Evolutionary conservation across 805 yeast genomes (phyloP), one percentile per base, ranked within the genome.

Genomic region (Starmera amethionina): DNA sequence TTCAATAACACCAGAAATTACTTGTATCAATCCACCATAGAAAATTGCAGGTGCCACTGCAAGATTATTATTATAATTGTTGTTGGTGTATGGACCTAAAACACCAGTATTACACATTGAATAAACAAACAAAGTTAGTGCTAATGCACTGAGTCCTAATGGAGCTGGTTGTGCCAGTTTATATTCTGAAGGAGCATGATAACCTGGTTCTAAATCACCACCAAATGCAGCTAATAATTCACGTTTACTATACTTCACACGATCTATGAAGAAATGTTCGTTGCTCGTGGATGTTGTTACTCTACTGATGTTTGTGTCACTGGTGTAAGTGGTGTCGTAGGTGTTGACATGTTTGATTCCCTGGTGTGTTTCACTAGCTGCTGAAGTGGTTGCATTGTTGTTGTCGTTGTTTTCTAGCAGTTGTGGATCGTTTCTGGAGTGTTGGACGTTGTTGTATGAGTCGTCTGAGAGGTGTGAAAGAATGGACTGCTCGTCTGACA

Each of bases 171-270:
- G 77, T 40, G 74, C 84, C 55, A 68, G 67, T 42, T 63, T 64
- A 50, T 77, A 72, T 8, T 60, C 52, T 14, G 84, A 72, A 10
- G 69, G 65, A 22, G 63, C 58, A 13, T 67, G 50, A 46, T 60
- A 43, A 60, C 80, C 84, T 12, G 86, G 81, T 46, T 72, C 76
- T 54, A 80, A 58, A n/a, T 76, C 63, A 72, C 90, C 93, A 51
- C 89, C 93, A 50, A 78, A 77, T 1, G 83, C 83, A 9, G 57
- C 55, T 42, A 73, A 53, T 41, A 78, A 65, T 40, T 77, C 83
- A 29, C 64, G 65, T 42, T 71, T 68, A 47, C 45, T 38, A 38
- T 46, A 54, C 38, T 53, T 54, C 38, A 53, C 49, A 32, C 50
- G 49, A 37, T 50, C 59, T 12, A 35, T 12, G 10, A 15, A 28